Evolutionary conservation across 805 yeast species (phyloP).

Genomic region (Suhomyces canberraensis): DNA sequence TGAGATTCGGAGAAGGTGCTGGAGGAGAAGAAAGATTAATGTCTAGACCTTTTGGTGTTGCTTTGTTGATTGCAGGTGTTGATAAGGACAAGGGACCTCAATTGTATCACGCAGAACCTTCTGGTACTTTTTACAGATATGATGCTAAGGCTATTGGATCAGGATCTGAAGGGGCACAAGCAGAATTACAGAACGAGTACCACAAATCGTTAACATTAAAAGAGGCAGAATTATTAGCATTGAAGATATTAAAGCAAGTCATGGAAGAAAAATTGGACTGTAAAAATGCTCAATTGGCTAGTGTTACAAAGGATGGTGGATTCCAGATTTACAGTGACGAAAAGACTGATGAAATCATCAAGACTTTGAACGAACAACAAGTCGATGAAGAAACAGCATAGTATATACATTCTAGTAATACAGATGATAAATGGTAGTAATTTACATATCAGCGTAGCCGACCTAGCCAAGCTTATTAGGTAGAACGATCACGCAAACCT

Average conservation of each 20-base stretch:
- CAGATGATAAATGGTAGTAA: conserved; percentile 3
- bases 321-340: conserved; percentile 81
- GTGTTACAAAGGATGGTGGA: conserved; percentile 83
- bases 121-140: conserved; percentile 95
- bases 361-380: conserved; percentile 68
- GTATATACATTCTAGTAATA: conserved; percentile 1
- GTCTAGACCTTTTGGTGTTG: conserved; percentile 99
- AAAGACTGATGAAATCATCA: conserved; percentile 78
- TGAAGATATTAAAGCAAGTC: conserved; percentile 91
- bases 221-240: conserved; percentile 87
- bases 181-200: conserved; percentile 94
- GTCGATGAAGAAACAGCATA: conserved; percentile 33
- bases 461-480: not conserved
- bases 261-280: conserved; percentile 98
- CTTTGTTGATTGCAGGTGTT: conserved; percentile 89
- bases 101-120: conserved; percentile 97
- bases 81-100: conserved; percentile 95
- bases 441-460: not conserved
- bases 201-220: conserved; percentile 85
- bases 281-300: conserved; percentile 90
- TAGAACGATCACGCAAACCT: too few species aligned
- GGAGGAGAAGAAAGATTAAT: conserved; percentile 90
- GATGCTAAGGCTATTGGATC: conserved; percentile 99
- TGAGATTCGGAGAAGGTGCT: conserved; percentile 96
- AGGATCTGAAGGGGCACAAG: conserved; percentile 98